Base-by-base conservation (phyloP, 306 rosid species). In the Acacia melanoxylon region DNA sequence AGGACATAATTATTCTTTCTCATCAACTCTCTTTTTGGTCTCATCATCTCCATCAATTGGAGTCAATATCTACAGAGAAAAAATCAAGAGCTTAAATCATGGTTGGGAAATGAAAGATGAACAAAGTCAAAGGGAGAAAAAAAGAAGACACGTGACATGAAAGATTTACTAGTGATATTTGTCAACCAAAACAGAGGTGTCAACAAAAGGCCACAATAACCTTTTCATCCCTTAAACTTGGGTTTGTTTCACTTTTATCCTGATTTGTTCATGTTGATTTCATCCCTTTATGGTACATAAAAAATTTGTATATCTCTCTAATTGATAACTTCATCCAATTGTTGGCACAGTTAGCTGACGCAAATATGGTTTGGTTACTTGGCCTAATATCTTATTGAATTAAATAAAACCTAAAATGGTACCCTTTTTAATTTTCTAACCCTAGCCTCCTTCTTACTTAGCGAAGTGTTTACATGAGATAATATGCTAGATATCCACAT, bases 11-110 rank as follows among this genome's bases (percentile, higher is more conserved):
- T 61, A 84, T 66, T 78, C 75, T 82, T 75, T 82, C 72, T 46
- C 81, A 54, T 84, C 84, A n/a, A 15, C 44, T 75, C 76, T 79
- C 76, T 87, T 75, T 48, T 65, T 84, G 80, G 78, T 76, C 37
- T 3, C 76, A 54, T 84, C 88, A 84, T 76, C 71, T 46, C 77
- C 86, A 66, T 87, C 88, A 72, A 79, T 58, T 10, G 88, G 72
- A 45, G 83, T 83, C 80, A 87, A 67, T 84, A 78, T 70, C 90
- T 87, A 48, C 86, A 82, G 25, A 70, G 24, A 58, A 75, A 45
- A 74, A 78, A 19, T 62, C 67, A 24, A 15, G 63, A 65, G 75
- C 82, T 65, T 41, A 79, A 35, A 69, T 25, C 17, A 81, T n/a
- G 14, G 37, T 20, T 2, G 20, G 40, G 52, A 29, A 67, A 62